Evolutionary conservation across 1,284 basidiomycete genomes (phyloP), one percentile per base, ranked within the genome.

Genomic region (Polyporus tsugae): DNA sequence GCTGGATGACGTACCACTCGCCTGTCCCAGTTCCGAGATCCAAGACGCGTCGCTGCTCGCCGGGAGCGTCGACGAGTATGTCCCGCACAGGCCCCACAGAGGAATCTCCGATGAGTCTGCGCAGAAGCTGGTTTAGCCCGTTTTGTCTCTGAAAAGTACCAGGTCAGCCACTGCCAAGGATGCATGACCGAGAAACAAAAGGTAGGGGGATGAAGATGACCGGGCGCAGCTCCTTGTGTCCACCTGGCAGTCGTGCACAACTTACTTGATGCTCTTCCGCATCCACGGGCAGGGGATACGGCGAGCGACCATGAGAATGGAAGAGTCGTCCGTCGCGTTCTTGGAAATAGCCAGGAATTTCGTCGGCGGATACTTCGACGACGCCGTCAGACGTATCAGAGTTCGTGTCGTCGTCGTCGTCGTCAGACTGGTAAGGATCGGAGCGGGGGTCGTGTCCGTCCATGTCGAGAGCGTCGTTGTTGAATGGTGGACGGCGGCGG

Each of bases 21-120:
- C 92, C 92, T 22, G 84, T 91, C 15, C 92, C 92, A 19, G 89
- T 91, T 67, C 92, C 88, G 38, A 93, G 75, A 78, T 94, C 92
- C 49, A 94, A 81, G 55, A 84, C 89, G 67, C 84, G 82, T 74
- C 81, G 84, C 62, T 81, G 82, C 67, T 82, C 77, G 17, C 72
- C 79, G 41, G 5, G 77, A 74, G 63, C 80, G 76, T 52, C 74
- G 77, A 80, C 64, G 42, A 94, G 81, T 29, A 86, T 79, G 65
- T 88, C 81, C 36, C 73, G 72, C 42, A 92, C 86, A 38, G 91
- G 90, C 13, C 87, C 89, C 58, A 87, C 78, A 74, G 85, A 89
- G 76, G 88, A 84, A 46, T 76, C 81, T 29, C 86, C 86, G 70
- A 89, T 74, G 49, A 89, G 73, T 64, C 77, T 78, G 63, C 78